Base-by-base conservation (phyloP, 805 yeast species). In the Teunomyces atbi region DNA sequence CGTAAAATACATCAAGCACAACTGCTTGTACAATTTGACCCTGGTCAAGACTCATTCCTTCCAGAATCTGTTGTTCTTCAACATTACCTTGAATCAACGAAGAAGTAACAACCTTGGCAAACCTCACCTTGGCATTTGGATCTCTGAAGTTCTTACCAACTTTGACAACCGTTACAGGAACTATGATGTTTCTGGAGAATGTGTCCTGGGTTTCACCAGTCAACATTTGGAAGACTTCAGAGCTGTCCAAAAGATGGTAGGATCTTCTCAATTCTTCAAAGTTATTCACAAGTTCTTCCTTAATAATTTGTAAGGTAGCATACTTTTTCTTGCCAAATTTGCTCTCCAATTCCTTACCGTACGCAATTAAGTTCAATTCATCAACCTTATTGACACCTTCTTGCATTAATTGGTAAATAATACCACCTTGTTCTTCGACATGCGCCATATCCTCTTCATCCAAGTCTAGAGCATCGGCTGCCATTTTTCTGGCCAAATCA, bases 401-500 rank as follows among this genome's bases (percentile, higher is more conserved):
- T 50, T 79, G 81, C 61, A 82, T 77, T 48, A 89, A 75, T 61
- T 86, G 84, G 50, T 81, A 81, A 51, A 89, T 85, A 2, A 89
- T 87, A 39, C 91, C 91, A 41, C 91, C 94, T 49, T 85, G 86
- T 50, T 83, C 85, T 60, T 89, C 91, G 40, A 84, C 65, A 46
- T 85, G 91, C 2, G 83, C 85, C 59, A 88, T 75, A 53, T 90
- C 96, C 65, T 92, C 98, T 58, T 95, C 99, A 57, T 90, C 97
- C 53, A 91, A 78, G 62, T 92, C 99, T 53, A 94, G 76, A 1
- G 99, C 98, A 72, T 94, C 99, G 1, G 96, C 94, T 6, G 97
- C 98, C 91, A 94, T 94, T 64, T 94, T 94, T 42, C 94, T 81
- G 3, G 97, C 98, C 55, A 94, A 76, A 53, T 89, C 96, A 64